Conservation (phyloP, 495 filamentous ascomycete genomes). For the Aspergillus ostianus region DNA sequence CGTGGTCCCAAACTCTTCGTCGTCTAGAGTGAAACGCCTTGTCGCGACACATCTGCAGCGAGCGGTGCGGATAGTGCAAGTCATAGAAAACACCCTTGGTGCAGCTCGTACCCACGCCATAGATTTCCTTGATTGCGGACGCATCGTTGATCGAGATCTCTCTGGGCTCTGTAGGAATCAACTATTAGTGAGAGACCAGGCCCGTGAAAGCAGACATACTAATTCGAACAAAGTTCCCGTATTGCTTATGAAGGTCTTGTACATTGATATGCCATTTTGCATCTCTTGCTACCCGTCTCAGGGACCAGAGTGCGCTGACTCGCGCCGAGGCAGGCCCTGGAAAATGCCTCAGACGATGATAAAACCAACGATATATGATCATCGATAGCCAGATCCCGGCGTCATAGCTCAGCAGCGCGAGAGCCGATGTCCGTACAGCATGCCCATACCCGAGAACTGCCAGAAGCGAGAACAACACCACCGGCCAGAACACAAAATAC, state of each 20-base stretch:
- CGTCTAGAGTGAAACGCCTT: slow-evolving; percentile 9
- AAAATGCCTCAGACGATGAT: slow-evolving; percentile 8
- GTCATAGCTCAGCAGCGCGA: slow-evolving; percentile 5
- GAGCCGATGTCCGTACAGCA: background rate
- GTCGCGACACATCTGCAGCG: slow-evolving; percentile 13
- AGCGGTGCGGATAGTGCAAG: slow-evolving; percentile 13
- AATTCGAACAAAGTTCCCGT: slow-evolving; percentile 15
- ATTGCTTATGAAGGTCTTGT: slow-evolving; percentile 9
- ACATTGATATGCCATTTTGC: slow-evolving; percentile 14
- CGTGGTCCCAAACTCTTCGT: slow-evolving; percentile 14
- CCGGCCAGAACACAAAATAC: slow-evolving; percentile 5
- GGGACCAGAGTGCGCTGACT: slow-evolving; percentile 9
- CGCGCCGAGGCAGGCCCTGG: slow-evolving; percentile 4
- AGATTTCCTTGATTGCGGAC: slow-evolving; percentile 7
- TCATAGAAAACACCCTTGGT: slow-evolving; percentile 15
- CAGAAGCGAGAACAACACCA: background rate
- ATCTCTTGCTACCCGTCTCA: slow-evolving; percentile 1
- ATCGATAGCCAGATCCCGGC: slow-evolving; percentile 10
- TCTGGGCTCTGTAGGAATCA: slow-evolving; percentile 5
- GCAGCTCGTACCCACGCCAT: slow-evolving; percentile 9
- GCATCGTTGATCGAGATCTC: slow-evolving; percentile 17
- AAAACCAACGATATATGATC: slow-evolving; percentile 12
- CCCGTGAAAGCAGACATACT: slow-evolving; percentile 4
- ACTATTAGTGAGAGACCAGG: background rate
- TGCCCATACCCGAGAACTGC: background rate